Base-by-base conservation (phyloP, 257 asterid species). In the Solanum infundibuliforme region DNA sequence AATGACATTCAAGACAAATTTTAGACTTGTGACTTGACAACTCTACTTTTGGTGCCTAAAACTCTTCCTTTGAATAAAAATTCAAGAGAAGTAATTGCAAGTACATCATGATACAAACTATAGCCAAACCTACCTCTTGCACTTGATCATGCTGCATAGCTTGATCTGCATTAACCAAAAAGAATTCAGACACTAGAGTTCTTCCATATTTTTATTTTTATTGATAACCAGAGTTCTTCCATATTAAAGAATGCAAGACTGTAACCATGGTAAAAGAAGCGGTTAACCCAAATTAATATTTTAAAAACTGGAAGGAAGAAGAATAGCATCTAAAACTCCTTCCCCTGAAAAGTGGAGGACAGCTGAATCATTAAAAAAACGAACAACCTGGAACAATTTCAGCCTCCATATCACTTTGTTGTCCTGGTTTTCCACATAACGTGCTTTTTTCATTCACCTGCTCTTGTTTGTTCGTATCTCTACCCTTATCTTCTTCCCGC, bases 161-260 rank as follows among this genome's bases (percentile, higher is more conserved):
- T 86, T 86, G 71, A 32, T 34, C 88, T 86, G 88, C 88, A 86
- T 48, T 82, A 86, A 73, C 39, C 74, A 73, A 34, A 86, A 52
- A 41, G 16, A 13, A 43, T 13, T 86, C 32, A 72, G 72, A 48
- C 83, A 9, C n/a, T 71, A 32, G 72, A 43, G 43, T 82, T 86
- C 66, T 72, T 86, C 38, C 48, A 48, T 73, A 73, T 46, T 86
- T 65, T 65, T n/a, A n/a, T n/a, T 65, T 62, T n/a, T 65, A 65
- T 65, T 65, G 32, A 65, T 65, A n/a, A 65, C 18, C 32, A 48
- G 73, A 31, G 43, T 82, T 86, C 66, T 72, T 86, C 27, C 69
- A 48, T 73, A 73, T 31, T 52, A 86, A 55, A 72, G 60, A 75
- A 86, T 48, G 35, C 84, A n/a, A 86, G 16, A 31, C 43, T 48